phyloP scores from a whole-genome alignment of 2,329 filamentous ascomycete species.

The Colletotrichum truncatum region DNA sequence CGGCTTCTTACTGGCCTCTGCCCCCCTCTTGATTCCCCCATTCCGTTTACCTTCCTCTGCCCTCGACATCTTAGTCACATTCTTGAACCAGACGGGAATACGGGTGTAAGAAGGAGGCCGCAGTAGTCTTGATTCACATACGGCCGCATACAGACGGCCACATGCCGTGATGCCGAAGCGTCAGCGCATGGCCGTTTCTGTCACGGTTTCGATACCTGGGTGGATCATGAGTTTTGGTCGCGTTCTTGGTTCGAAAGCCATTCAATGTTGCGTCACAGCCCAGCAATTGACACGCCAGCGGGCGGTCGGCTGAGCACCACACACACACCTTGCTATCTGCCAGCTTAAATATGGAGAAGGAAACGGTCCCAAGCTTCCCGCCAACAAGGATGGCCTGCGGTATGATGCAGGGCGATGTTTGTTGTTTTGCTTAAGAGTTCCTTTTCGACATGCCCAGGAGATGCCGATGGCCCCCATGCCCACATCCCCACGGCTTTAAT shows the following conservation, averaged over 20 bases:
- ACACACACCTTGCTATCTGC: not conserved
- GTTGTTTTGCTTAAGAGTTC: not conserved
- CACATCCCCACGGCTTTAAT: not conserved
- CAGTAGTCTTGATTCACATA: not conserved
- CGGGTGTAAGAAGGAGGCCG: not conserved
- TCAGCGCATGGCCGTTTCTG: not conserved
- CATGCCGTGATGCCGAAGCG: not conserved
- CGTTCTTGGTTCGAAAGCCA: not conserved
- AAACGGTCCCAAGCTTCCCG: not conserved
- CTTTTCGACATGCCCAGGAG: not conserved
- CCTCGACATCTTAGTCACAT: not conserved
- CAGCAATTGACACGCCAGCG: slow-evolving; percentile 7
- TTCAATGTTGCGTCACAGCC: slow-evolving; percentile 12
- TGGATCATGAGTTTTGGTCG: not conserved
- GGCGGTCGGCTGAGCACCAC: slow-evolving; percentile 1
- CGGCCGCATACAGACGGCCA: not conserved
- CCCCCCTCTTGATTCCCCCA: not conserved
- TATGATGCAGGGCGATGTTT: slow-evolving; percentile 8
- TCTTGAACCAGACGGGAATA: not conserved
- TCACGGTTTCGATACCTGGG: too few species aligned
- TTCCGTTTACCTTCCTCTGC: not conserved
- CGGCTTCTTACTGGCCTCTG: too few species aligned
- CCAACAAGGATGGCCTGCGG: slow-evolving; percentile 12
- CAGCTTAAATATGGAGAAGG: slow-evolving; percentile 2
- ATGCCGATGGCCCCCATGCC: not conserved